These are phyloP conservation scores for Trichoderma simmonsii DNA, from an alignment of 2,329 filamentous ascomycete species.

Conservation along the genomic window DNA sequence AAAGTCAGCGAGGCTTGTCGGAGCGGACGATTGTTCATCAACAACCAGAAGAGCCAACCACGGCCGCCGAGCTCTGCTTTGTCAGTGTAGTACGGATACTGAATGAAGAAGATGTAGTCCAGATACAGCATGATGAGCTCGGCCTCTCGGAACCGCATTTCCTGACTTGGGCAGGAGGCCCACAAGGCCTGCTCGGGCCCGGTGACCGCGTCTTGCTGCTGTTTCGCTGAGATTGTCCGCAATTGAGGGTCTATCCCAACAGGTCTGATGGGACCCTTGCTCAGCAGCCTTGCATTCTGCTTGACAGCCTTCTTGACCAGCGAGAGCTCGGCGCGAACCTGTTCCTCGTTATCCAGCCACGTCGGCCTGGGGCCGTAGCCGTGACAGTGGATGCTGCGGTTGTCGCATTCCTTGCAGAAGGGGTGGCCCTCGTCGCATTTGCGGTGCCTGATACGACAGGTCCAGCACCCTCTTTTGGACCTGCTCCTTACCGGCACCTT, in stretches of 20 bases:
- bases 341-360: constrained; percentile 7
- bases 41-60: constrained; percentile 13
- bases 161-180: constrained; percentile 11
- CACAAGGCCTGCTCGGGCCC: constrained; percentile 2
- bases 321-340: constrained; percentile 13
- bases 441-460: constrained; percentile 14
- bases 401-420: constrained; percentile 9
- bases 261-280: neutral
- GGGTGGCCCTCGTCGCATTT: constrained; percentile 14
- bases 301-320: constrained; percentile 11
- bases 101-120: constrained; percentile 15
- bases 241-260: constrained; percentile 1
- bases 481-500: constrained; percentile 9
- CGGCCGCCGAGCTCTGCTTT: constrained; percentile 8
- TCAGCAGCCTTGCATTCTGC: constrained; percentile 5
- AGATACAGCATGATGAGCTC: constrained; percentile 17
- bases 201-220: neutral
- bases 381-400: constrained; percentile 14
- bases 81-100: constrained; percentile 13
- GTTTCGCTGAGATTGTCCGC: neutral
- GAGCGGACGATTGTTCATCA: constrained; percentile 7
- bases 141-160: constrained; percentile 12
- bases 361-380: constrained; percentile 3
- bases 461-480: constrained; percentile 16
- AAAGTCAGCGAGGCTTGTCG: constrained; percentile 9